These are phyloP conservation scores for Boletales sp. DNA, from an alignment of 768 basidiomycete species.

Conservation along the genomic window DNA sequence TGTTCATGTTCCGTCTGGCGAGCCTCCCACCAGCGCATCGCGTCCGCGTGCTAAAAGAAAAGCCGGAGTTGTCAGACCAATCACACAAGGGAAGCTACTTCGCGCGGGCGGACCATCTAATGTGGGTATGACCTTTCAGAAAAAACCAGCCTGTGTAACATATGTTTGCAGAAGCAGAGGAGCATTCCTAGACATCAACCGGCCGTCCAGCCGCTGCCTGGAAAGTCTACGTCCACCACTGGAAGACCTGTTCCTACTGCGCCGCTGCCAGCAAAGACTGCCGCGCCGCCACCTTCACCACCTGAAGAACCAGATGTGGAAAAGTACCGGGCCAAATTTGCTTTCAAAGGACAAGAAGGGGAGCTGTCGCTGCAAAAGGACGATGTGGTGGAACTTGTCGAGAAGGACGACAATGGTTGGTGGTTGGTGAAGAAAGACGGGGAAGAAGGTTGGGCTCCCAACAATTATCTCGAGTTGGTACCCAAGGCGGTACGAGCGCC, in stretches of 20 bases:
- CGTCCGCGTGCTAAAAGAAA: slow-evolving; percentile 85
- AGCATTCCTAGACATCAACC: slow-evolving; percentile 38
- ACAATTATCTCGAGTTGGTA: slow-evolving; percentile 85
- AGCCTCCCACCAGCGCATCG: slow-evolving; percentile 77
- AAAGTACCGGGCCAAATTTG: slow-evolving; percentile 83
- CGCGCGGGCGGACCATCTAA: slow-evolving; percentile 72
- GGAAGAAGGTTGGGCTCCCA: slow-evolving; percentile 91
- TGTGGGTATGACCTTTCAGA: slow-evolving; percentile 29
- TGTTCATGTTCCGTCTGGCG: slow-evolving; percentile 85
- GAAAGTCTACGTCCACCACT: slow-evolving; percentile 42
- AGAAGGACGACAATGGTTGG: slow-evolving; percentile 96
- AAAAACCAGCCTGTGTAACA: slow-evolving; percentile 1
- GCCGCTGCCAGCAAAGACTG: slow-evolving; percentile 37
- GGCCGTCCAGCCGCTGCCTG: slow-evolving; percentile 53
- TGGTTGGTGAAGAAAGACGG: slow-evolving; percentile 89
- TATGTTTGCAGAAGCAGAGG: slow-evolving; percentile 42
- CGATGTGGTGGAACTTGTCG: slow-evolving; percentile 85
- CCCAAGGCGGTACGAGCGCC: slow-evolving; percentile 62
- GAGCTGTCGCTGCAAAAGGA: slow-evolving; percentile 90
- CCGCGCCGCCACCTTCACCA: slow-evolving; percentile 54
- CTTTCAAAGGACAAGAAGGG: slow-evolving; percentile 90
- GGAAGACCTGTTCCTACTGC: slow-evolving; percentile 20
- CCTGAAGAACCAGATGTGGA: slow-evolving; percentile 63
- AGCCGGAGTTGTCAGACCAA: slow-evolving; percentile 79
- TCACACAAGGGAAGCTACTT: slow-evolving; percentile 80